Evolutionary conservation across 1,284 basidiomycete species (phyloP).

Genomic region (Marasmius fiardii): DNA sequence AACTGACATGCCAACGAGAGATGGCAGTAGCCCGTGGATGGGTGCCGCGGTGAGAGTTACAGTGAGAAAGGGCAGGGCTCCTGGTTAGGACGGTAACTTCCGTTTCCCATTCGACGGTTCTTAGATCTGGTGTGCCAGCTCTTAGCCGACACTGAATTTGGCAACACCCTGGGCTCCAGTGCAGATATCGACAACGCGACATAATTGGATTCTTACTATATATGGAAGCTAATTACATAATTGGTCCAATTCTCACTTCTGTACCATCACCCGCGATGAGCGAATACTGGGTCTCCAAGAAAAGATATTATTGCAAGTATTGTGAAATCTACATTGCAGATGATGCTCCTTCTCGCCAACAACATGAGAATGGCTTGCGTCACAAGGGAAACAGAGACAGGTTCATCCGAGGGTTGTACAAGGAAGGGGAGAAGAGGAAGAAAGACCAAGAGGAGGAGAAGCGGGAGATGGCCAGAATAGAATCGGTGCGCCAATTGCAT

Average conservation of each 20-base stretch:
- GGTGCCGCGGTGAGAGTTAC: too few species aligned
- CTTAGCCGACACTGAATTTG: too few species aligned
- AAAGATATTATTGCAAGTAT: constrained; percentile 84
- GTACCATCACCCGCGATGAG: constrained; percentile 49
- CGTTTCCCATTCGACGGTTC: too few species aligned
- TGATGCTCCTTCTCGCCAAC: constrained; percentile 87
- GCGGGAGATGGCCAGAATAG: constrained; percentile 82
- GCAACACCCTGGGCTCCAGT: too few species aligned
- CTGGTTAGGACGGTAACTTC: too few species aligned
- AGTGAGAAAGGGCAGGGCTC: too few species aligned
- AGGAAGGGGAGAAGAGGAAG: constrained; percentile 85
- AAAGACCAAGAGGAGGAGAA: constrained; percentile 85
- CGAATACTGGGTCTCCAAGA: constrained; percentile 85
- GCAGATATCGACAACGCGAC: not conserved
- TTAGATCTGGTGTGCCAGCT: too few species aligned
- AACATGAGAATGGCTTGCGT: constrained; percentile 91
- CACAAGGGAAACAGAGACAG: constrained; percentile 95
- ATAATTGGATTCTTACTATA: not conserved
- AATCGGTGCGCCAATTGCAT: constrained; percentile 53
- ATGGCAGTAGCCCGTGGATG: too few species aligned
- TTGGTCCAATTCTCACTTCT: not conserved
- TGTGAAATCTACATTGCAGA: constrained; percentile 91
- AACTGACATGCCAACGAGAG: too few species aligned
- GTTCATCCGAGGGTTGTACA: constrained; percentile 90
- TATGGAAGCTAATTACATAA: too few species aligned